Evolutionary conservation across 2,329 filamentous ascomycete genomes (phyloP).

Genomic region (Fusarium equiseti): DNA sequence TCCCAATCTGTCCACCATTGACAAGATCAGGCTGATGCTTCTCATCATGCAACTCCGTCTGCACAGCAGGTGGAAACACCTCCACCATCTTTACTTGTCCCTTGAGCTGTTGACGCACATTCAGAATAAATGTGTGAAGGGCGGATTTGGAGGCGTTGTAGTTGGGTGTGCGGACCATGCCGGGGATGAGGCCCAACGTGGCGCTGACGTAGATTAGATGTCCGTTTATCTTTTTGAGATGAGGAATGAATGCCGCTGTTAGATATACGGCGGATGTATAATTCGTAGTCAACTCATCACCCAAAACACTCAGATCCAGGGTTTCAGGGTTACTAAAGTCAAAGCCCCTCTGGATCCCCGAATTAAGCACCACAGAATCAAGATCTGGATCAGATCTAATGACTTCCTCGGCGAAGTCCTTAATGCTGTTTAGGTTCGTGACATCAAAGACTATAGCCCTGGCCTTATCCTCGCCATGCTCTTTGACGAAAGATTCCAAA

Average conservation of each 20-base stretch:
- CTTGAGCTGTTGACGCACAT: slow-evolving; percentile 41
- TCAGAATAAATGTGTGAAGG: slow-evolving; percentile 45
- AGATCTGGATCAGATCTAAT: slow-evolving; percentile 34
- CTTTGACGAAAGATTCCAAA: slow-evolving; percentile 61
- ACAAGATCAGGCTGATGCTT: slow-evolving; percentile 45
- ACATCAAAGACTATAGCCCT: slow-evolving; percentile 59
- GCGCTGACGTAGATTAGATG: slow-evolving; percentile 46
- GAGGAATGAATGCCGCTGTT: slow-evolving; percentile 47
- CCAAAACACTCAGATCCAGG: slow-evolving; percentile 49
- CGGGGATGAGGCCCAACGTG: slow-evolving; percentile 40
- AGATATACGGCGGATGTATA: slow-evolving; percentile 47
- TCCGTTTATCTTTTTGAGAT: slow-evolving; percentile 28
- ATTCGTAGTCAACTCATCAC: slow-evolving; percentile 45
- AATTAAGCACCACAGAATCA: slow-evolving; percentile 68
- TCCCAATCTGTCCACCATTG: slow-evolving; percentile 51
- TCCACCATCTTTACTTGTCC: slow-evolving; percentile 37
- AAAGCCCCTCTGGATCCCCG: slow-evolving; percentile 64
- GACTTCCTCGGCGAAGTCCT: slow-evolving; percentile 36
- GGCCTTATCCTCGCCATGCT: slow-evolving; percentile 56
- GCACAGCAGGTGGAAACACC: slow-evolving; percentile 49
- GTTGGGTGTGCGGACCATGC: slow-evolving; percentile 44
- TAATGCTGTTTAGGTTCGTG: slow-evolving; percentile 53
- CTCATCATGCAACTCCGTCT: slow-evolving; percentile 48
- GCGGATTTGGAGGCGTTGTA: slow-evolving; percentile 49
- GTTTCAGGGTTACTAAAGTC: slow-evolving; percentile 42